These are phyloP conservation scores for Simplicillium aogashimaense DNA, from an alignment of 2,329 filamentous ascomycete species.

Conservation along the genomic window DNA sequence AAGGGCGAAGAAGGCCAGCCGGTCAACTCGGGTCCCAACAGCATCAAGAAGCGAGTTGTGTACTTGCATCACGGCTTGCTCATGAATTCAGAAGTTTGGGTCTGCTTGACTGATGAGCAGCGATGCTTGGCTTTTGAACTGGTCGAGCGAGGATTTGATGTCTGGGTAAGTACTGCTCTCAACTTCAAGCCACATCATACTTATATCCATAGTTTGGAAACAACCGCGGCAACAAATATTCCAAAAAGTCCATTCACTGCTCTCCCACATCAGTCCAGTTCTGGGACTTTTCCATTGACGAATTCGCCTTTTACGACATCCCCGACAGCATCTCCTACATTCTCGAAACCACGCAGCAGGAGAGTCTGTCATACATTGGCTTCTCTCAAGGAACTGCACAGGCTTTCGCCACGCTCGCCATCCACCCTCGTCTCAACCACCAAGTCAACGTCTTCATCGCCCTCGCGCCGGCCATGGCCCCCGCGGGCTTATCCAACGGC, in stretches of 20 bases:
- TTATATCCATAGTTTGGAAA: constrained; percentile 65
- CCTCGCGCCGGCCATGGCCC: constrained; percentile 91
- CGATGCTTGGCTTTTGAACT: constrained; percentile 81
- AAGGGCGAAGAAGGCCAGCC: constrained; percentile 70
- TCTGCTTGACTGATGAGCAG: constrained; percentile 78
- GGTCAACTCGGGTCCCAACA: constrained; percentile 63
- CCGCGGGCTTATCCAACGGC: constrained; percentile 78
- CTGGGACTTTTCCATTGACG: constrained; percentile 98
- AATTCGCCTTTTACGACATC: constrained; percentile 97
- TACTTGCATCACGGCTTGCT: constrained; percentile 93
- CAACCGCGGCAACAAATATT: constrained; percentile 98
- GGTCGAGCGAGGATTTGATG: constrained; percentile 86
- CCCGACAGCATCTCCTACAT: constrained; percentile 92
- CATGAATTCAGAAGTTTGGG: constrained; percentile 99
- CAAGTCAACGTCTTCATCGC: constrained; percentile 96
- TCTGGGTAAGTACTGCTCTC: constrained; percentile 58
- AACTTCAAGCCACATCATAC: constrained; percentile 2
- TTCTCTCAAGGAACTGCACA: constrained; percentile 97
- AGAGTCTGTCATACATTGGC: constrained; percentile 86
- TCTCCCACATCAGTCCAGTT: constrained; percentile 70
- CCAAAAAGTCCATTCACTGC: constrained; percentile 76
- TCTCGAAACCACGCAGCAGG: constrained; percentile 69
- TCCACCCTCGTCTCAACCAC: constrained; percentile 84
- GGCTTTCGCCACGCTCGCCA: constrained; percentile 85
- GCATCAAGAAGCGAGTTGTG: constrained; percentile 71